Percentiles rank a stretch among this genome's conserved stretches.
Evolutionary conservation across 2,329 filamentous ascomycete genomes (phyloP).

Genomic region (Bisporella sp.): DNA sequence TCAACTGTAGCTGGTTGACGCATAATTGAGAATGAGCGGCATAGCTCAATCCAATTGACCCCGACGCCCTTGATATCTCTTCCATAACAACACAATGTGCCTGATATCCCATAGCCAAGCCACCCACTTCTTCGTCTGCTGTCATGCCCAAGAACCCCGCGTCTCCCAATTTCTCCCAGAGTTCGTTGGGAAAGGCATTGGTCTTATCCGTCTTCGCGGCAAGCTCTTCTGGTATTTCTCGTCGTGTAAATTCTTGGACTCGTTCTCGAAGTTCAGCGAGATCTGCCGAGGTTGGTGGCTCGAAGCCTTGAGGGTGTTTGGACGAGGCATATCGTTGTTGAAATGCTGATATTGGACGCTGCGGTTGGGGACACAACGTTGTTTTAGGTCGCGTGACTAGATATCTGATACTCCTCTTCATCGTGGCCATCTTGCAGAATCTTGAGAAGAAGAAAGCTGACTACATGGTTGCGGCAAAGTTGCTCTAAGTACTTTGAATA

Average conservation of each 20-base stretch:
- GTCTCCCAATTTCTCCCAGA: conserved; percentile 92
- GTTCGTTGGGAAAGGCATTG: conserved; percentile 82
- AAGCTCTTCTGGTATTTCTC: conserved; percentile 79
- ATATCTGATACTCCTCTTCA: conserved; percentile 15
- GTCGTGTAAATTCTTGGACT: conserved; percentile 70
- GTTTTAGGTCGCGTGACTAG: conserved; percentile 16
- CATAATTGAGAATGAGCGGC: conserved; percentile 94
- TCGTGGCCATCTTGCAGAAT: conserved; percentile 18
- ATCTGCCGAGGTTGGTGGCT: conserved; percentile 43
- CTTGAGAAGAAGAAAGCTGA: too few relatives aligned
- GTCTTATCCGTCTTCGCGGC: conserved; percentile 75
- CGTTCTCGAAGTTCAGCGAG: conserved; percentile 45
- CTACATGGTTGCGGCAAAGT: too few relatives aligned
- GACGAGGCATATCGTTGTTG: conserved; percentile 48
- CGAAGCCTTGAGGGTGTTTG: conserved; percentile 61
- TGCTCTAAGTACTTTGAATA: too few relatives aligned
- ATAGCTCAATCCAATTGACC: conserved; percentile 80
- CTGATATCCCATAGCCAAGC: conserved; percentile 88
- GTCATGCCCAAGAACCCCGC: conserved; percentile 91
- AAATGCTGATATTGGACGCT: conserved; percentile 24
- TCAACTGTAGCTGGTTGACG: conserved; percentile 91
- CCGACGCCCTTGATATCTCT: conserved; percentile 83
- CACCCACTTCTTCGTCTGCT: conserved; percentile 86
- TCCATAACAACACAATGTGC: conserved; percentile 95
- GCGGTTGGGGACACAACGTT: conserved; percentile 15